Evolutionary conservation across 2,329 filamentous ascomycete species (phyloP).

Genomic region (Ramularia endophylla): DNA sequence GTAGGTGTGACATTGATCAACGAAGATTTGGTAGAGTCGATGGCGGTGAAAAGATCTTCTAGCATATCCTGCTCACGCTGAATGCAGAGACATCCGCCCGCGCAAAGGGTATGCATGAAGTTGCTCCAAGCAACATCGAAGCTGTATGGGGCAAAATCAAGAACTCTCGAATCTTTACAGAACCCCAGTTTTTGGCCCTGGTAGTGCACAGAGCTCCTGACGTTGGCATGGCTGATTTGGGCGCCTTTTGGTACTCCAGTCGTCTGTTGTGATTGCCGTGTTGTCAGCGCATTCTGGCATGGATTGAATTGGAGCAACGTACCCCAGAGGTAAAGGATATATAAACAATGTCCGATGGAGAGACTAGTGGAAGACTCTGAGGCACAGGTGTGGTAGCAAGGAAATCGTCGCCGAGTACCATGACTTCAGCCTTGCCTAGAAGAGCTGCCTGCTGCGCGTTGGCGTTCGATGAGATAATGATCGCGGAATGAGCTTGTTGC

Average conservation of each 20-base stretch:
- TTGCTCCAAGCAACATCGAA: conserved; percentile 23
- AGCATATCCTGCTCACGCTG: conserved; percentile 42
- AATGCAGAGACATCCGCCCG: conserved; percentile 14
- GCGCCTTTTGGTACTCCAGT: conserved; percentile 3
- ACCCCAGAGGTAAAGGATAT: neutral
- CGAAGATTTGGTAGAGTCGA: conserved; percentile 31
- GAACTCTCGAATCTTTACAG: conserved; percentile 9
- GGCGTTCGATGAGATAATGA: conserved; percentile 6
- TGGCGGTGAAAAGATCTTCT: conserved; percentile 45
- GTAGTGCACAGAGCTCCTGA: conserved; percentile 3
- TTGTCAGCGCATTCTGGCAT: no score
- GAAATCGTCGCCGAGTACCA: neutral
- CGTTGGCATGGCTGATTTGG: conserved; percentile 5
- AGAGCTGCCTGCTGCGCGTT: no score
- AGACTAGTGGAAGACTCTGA: neutral
- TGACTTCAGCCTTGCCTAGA: neutral
- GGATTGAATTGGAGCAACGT: no score
- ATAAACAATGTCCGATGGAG: conserved; percentile 3
- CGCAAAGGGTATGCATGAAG: conserved; percentile 14
- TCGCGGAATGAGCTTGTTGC: conserved; percentile 18
- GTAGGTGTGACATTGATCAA: conserved; percentile 52
- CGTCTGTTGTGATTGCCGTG: neutral
- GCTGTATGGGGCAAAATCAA: conserved; percentile 21
- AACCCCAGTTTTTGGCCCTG: conserved; percentile 8
- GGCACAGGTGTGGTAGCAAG: neutral